Evolutionary conservation across 1,284 basidiomycete genomes (phyloP).

Genomic region (Omphalotus olearius): DNA sequence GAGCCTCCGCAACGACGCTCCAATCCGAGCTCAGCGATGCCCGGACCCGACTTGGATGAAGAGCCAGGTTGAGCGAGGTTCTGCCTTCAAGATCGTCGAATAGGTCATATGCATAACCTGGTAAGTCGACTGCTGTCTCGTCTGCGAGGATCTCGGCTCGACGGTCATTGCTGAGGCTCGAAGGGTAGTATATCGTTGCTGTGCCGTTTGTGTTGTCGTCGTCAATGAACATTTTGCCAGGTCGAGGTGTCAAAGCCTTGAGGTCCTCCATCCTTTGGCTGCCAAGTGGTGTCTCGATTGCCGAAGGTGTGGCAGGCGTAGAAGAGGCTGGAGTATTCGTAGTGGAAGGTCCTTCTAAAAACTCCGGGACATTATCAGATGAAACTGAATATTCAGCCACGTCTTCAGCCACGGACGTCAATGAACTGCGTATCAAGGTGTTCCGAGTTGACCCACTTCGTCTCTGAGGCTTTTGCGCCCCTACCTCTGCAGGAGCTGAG

Average conservation of each 20-base stretch:
- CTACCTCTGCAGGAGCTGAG: not conserved
- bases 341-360: not conserved
- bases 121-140: not conserved
- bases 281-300: not conserved
- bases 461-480: not conserved
- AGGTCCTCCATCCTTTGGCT: not conserved
- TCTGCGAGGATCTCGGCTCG: not conserved
- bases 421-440: not conserved
- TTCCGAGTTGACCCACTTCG: not conserved
- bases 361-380: not conserved
- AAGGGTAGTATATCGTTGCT: conserved; percentile 1
- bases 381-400: not conserved
- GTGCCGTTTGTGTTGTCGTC: not conserved
- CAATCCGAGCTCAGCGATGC: no score
- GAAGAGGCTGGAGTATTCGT: not conserved
- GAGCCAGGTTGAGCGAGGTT: no score
- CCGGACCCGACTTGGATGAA: no score
- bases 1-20: no score
- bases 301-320: not conserved
- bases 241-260: no score
- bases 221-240: no score
- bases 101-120: conserved; percentile 2
- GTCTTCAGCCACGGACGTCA: not conserved
- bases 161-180: not conserved
- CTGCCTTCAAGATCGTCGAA: not conserved